Evolutionary conservation across 768 basidiomycete genomes (phyloP), one percentile per base, ranked within the genome.

Genomic region (Lanmaoa rubissima): DNA sequence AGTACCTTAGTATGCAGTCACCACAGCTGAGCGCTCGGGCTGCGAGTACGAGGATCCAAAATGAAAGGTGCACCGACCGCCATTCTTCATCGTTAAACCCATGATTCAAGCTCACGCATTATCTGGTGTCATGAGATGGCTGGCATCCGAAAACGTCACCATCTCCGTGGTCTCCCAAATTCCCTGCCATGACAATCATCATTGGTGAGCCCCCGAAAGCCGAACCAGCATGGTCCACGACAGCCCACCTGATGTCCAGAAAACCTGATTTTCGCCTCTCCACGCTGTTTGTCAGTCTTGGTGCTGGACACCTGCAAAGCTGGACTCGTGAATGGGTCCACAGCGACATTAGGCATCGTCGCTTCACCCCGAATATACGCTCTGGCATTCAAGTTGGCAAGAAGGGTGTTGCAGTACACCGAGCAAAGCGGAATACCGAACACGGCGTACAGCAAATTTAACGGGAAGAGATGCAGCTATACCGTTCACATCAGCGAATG

Each of bases 371-470:
- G 54, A 12, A 61, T 11, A 21, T 61, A 61, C 26, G 19, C 8
- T 57, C 61, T 50, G 0, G 35, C 48, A 2, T 62, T 62, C 41
- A 62, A 32, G 44, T 62, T 54, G 41, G 51, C 57, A 6, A 63
- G 54, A 4, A 59, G 19, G 4, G 62, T 63, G 17, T 63, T 62
- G 1, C 38, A 48, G 51, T 63, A 63, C 12, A 63, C 6, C 9
- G 54, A n/a, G 46, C 46, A 52, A 4, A 57, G 38, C 3, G 63
- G 59, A 16, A 65, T 14, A 1, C 31, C 32, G 19, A 65, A 58
- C 5, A 51, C n/a, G 0, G 24, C 5, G 10, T 44, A 36, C n/a
- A 52, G 12, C 19, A 38, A 11, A 14, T 8, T 35, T 2, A 16
- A 17, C 3, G 43, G 52, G 8, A 3, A 42, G 21, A 47, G 10